Percentiles rank a stretch among this genome's conserved stretches.
Conservation (phyloP, 176 grass and related monocot genomes). For the Phragmites australis region DNA sequence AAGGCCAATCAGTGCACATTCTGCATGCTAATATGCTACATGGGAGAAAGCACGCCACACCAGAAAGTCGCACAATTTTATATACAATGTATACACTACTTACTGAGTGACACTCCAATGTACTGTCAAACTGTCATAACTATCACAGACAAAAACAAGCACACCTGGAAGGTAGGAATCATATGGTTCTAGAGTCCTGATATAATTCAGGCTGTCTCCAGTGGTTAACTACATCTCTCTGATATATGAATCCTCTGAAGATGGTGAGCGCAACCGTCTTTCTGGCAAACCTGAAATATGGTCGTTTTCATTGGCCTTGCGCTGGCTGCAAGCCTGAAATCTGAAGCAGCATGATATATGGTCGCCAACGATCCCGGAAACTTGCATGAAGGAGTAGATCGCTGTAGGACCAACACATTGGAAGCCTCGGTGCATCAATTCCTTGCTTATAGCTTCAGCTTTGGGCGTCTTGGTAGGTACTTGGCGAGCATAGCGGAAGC, state of each 20-base stretch:
- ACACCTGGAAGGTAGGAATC: background rate
- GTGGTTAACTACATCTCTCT: background rate
- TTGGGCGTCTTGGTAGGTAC: constrained; percentile 63
- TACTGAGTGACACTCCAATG: background rate
- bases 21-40: constrained; percentile 28
- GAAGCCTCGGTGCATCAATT: constrained; percentile 69
- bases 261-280: background rate
- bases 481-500: constrained; percentile 48
- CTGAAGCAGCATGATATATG: constrained; percentile 62
- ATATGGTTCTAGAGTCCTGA: background rate
- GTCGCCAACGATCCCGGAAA: constrained; percentile 54
- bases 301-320: constrained; percentile 17
- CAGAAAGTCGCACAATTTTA: background rate
- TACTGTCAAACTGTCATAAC: constrained; percentile 10
- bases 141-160: background rate
- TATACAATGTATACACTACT: constrained; percentile 16
- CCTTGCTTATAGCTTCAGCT: constrained; percentile 68
- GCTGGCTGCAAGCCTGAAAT: constrained; percentile 35
- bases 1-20: constrained; percentile 16
- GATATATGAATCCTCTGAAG: constrained; percentile 33
- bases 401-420: constrained; percentile 58
- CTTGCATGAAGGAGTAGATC: constrained; percentile 77
- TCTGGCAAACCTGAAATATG: constrained; percentile 1
- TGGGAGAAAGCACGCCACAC: constrained; percentile 9
- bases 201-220: background rate